phyloP scores from a whole-genome alignment of 352 stramenopile genomes.

The Phytophthora pini region DNA sequence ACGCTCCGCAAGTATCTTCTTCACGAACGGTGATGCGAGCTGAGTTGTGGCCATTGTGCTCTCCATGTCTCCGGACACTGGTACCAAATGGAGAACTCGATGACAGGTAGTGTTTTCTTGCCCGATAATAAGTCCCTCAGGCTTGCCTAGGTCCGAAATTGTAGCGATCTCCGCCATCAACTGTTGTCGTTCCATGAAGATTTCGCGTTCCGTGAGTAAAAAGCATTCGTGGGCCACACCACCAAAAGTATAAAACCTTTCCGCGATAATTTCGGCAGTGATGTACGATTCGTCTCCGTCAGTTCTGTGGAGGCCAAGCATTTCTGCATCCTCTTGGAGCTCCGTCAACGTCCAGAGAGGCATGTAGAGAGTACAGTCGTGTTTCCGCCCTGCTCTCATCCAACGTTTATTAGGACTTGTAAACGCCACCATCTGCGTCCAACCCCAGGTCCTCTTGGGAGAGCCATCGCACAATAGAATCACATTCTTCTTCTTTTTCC shows the following conservation, averaged over 20 bases:
- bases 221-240: slow-evolving; percentile 1
- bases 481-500: no score
- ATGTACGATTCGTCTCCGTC: neutral
- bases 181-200: neutral
- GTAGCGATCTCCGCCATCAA: neutral
- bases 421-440: neutral
- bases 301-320: neutral
- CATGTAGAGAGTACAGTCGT: neutral
- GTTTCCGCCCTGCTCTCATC: neutral
- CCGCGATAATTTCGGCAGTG: neutral
- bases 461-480: neutral
- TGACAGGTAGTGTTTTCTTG: neutral
- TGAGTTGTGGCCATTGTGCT: neutral
- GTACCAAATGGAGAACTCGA: neutral
- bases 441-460: no score
- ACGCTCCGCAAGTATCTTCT: neutral
- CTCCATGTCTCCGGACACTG: neutral
- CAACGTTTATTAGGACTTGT: neutral
- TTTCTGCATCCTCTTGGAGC: neutral
- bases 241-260: slow-evolving; percentile 3
- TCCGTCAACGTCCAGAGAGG: no score
- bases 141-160: neutral
- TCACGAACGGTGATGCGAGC: neutral
- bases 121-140: neutral
- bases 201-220: neutral